Percentiles rank a stretch among this genome's conserved stretches.
phyloP scores from a whole-genome alignment of 2,329 filamentous ascomycete species.

The Aureobasidium musti region DNA sequence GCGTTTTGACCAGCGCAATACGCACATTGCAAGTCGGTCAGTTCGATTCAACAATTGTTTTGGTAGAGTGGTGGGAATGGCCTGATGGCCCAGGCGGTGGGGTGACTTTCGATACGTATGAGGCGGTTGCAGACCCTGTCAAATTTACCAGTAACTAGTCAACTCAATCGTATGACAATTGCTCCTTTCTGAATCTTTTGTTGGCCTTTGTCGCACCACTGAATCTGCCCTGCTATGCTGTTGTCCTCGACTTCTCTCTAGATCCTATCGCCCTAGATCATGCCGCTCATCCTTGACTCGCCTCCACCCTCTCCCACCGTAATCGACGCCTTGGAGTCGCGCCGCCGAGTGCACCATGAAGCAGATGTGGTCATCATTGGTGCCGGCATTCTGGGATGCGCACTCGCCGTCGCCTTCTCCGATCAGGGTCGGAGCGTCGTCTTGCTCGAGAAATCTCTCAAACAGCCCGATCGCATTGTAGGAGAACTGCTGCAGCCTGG shows the following conservation, averaged over 20 bases:
- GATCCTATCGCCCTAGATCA: slow-evolving; percentile 18
- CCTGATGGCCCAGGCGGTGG: slow-evolving; percentile 10
- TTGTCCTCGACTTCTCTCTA: neutral
- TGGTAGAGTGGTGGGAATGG: neutral
- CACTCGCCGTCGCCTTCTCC: slow-evolving; percentile 78
- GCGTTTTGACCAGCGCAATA: neutral
- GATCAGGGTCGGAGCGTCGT: slow-evolving; percentile 89
- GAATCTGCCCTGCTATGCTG: neutral
- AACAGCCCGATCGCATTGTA: slow-evolving; percentile 93
- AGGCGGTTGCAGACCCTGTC: slow-evolving; percentile 21
- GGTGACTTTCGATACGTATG: slow-evolving; percentile 10
- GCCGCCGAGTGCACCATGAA: slow-evolving; percentile 59
- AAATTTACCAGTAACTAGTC: slow-evolving; percentile 17
- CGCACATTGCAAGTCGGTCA: neutral
- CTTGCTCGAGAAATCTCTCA: slow-evolving; percentile 82
- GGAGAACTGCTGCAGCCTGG: slow-evolving; percentile 94
- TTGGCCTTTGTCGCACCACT: slow-evolving; percentile 8
- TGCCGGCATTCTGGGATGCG: slow-evolving; percentile 86
- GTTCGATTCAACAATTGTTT: neutral
- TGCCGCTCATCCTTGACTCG: slow-evolving; percentile 37
- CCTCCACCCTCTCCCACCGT: slow-evolving; percentile 34
- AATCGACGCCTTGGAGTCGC: slow-evolving; percentile 41
- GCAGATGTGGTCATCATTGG: slow-evolving; percentile 89
- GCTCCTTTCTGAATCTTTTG: neutral
- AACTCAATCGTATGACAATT: slow-evolving; percentile 17